phyloP scores from a whole-genome alignment of 345 rosid genomes.

The Bruguiera sexangula region DNA sequence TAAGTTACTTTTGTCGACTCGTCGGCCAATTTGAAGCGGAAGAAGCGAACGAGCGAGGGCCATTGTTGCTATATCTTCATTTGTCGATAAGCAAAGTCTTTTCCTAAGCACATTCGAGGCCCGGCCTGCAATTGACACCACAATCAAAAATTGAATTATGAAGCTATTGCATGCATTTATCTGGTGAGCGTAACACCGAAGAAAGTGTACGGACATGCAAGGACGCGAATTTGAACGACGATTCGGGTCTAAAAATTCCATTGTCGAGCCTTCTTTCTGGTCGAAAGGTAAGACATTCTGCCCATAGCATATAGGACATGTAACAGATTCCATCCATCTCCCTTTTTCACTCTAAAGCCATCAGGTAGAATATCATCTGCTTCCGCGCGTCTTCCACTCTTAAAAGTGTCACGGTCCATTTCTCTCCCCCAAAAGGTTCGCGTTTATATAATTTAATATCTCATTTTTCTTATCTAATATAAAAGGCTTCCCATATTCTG shows the following conservation, averaged over 20 bases:
- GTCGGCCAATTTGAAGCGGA: slow-evolving; percentile 54
- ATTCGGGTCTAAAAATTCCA: slow-evolving; percentile 59
- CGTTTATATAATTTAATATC: too few relatives aligned
- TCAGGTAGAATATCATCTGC: slow-evolving; percentile 67
- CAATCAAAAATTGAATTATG: too few relatives aligned
- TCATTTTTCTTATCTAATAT: too few relatives aligned
- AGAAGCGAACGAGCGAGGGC: slow-evolving; percentile 60
- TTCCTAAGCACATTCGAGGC: slow-evolving; percentile 71
- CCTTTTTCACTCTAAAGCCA: slow-evolving; percentile 56
- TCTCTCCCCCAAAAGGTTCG: too few relatives aligned
- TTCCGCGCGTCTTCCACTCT: slow-evolving; percentile 66
- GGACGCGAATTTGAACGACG: slow-evolving; percentile 65
- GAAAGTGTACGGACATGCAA: slow-evolving; percentile 39
- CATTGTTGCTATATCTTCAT: slow-evolving; percentile 69
- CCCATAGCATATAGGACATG: slow-evolving; percentile 57
- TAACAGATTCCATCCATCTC: slow-evolving; percentile 51
- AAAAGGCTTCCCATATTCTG: too few relatives aligned
- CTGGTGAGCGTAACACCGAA: neutral
- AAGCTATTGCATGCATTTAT: too few relatives aligned
- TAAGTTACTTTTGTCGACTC: slow-evolving; percentile 38
- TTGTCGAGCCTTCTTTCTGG: slow-evolving; percentile 78
- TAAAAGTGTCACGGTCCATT: neutral
- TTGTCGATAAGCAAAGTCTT: slow-evolving; percentile 66
- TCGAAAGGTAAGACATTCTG: slow-evolving; percentile 53
- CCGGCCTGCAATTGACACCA: slow-evolving; percentile 53